A percentile compares a stretch with the other conserved stretches of the same genome.
Evolutionary conservation across 2,329 filamentous ascomycete species (phyloP).

Genomic region (Sarocladium oryzae): DNA sequence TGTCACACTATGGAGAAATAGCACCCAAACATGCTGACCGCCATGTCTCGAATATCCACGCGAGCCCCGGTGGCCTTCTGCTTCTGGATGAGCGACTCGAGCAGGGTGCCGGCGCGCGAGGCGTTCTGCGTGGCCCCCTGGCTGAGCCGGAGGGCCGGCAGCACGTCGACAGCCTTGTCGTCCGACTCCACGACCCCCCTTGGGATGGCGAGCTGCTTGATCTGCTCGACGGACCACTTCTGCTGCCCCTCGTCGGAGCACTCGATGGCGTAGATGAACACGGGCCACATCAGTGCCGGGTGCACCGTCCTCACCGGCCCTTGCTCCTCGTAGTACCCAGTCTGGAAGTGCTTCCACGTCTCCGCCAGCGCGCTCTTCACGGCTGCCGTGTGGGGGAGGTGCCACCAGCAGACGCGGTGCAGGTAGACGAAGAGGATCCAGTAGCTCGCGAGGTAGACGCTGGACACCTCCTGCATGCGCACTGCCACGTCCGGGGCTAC

Average conservation of each 20-base stretch:
- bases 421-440: slow-evolving; percentile 13
- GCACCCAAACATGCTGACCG: slow-evolving; percentile 12
- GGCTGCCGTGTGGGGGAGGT: slow-evolving; percentile 10
- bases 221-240: slow-evolving; percentile 10
- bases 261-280: slow-evolving; percentile 11
- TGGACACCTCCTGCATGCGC: slow-evolving; percentile 11
- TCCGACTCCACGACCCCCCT: slow-evolving; percentile 9
- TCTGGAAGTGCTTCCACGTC: slow-evolving; percentile 10
- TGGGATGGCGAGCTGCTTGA: slow-evolving; percentile 8
- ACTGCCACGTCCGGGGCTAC: slow-evolving; percentile 10
- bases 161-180: not conserved
- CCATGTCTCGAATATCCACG: slow-evolving; percentile 12
- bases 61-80: slow-evolving; percentile 6
- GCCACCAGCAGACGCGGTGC: slow-evolving; percentile 12
- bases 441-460: slow-evolving; percentile 12
- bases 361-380: slow-evolving; percentile 9
- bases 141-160: slow-evolving; percentile 9
- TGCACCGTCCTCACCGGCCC: slow-evolving; percentile 9
- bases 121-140: slow-evolving; percentile 10
- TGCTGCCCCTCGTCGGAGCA: slow-evolving; percentile 2
- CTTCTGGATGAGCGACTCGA: slow-evolving; percentile 11
- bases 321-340: slow-evolving; percentile 8
- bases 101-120: slow-evolving; percentile 4
- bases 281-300: slow-evolving; percentile 12
- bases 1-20: slow-evolving; percentile 13